Evolutionary conservation across 352 stramenopile species (phyloP).

Genomic region (Aphanomyces astaci): DNA sequence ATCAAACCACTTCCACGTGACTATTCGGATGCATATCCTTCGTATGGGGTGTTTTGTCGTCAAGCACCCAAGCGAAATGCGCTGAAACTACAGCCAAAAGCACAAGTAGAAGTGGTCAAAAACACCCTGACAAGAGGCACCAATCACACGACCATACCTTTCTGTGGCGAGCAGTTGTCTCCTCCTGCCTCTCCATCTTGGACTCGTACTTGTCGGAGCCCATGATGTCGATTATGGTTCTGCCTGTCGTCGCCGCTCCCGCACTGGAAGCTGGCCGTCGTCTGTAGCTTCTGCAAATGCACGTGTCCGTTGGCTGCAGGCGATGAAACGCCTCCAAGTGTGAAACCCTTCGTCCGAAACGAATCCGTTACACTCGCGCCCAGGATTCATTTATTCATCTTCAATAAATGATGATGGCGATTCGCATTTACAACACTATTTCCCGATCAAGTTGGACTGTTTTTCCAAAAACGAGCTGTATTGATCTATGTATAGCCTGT

Average conservation of each 20-base stretch:
- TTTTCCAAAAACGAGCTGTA: too few species aligned
- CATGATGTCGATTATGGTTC: slow-evolving; percentile 10
- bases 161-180: not conserved
- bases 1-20: slow-evolving; percentile 71
- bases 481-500: too few species aligned
- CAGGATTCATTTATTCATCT: too few species aligned
- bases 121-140: too few species aligned
- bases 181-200: not conserved
- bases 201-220: slow-evolving; percentile 1
- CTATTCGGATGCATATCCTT: slow-evolving; percentile 17
- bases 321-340: too few species aligned
- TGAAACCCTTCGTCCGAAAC: too few species aligned
- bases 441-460: too few species aligned
- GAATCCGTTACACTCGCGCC: too few species aligned
- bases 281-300: not conserved
- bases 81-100: slow-evolving; percentile 1
- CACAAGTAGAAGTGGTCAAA: too few species aligned
- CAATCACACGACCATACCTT: too few species aligned
- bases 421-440: too few species aligned
- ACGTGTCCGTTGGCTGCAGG: not conserved
- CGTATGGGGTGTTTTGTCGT: slow-evolving; percentile 7
- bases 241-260: not conserved
- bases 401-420: too few species aligned
- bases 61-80: slow-evolving; percentile 4
- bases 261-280: not conserved